Evolutionary conservation across 2,329 filamentous ascomycete genomes (phyloP).

Genomic region (Verticillium albo-atrum): DNA sequence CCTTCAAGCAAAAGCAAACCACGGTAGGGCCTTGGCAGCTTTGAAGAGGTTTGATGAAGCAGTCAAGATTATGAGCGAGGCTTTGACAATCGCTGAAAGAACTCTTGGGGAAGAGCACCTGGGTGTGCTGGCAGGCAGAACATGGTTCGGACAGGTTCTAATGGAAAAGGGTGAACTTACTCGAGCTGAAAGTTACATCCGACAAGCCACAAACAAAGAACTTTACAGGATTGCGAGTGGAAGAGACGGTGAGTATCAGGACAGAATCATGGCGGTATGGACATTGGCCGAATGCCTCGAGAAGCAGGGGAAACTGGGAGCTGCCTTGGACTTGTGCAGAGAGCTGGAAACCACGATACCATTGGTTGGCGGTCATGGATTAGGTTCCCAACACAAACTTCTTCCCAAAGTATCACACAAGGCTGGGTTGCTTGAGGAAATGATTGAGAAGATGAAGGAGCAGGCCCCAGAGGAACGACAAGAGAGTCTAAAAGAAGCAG

Average conservation of each 20-base stretch:
- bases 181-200: neutral
- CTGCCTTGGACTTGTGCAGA: neutral
- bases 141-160: neutral
- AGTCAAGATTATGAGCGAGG: neutral
- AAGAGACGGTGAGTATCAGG: neutral
- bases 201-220: neutral
- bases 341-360: neutral
- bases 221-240: neutral
- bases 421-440: neutral
- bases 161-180: neutral
- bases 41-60: neutral
- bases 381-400: neutral
- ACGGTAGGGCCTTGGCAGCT: neutral
- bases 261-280: neutral
- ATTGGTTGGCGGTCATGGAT: neutral
- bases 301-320: neutral
- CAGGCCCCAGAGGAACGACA: neutral
- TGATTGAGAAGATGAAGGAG: neutral
- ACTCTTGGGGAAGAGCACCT: neutral
- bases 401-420: neutral
- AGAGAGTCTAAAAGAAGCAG: neutral
- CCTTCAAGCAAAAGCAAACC: neutral
- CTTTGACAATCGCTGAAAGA: neutral
- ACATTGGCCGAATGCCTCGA: neutral
- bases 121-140: neutral